Conservation (phyloP, 1,284 basidiomycete species). For the Singerocomus inundabilis region DNA sequence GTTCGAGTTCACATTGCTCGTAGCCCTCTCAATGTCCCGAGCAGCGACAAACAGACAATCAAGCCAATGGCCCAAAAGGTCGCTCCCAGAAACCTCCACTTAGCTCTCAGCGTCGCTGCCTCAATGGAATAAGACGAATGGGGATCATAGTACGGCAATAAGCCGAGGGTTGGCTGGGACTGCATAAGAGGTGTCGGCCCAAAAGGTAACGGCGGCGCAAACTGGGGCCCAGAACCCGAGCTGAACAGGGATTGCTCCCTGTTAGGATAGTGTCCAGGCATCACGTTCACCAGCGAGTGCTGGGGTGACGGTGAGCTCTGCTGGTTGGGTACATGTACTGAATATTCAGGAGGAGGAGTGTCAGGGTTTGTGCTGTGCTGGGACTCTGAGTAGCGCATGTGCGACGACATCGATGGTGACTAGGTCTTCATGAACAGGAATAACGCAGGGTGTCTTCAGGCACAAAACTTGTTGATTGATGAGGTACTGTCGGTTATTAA, state of each 20-base stretch:
- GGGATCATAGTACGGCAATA: slow-evolving; percentile 49
- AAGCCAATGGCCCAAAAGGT: slow-evolving; percentile 42
- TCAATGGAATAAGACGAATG: slow-evolving; percentile 41
- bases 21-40: slow-evolving; percentile 12
- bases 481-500: slow-evolving; percentile 2
- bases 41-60: slow-evolving; percentile 26
- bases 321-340: slow-evolving; percentile 19
- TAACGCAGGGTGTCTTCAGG: background rate
- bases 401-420: slow-evolving; percentile 14
- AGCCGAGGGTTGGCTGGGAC: slow-evolving; percentile 27
- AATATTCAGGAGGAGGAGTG: slow-evolving; percentile 32
- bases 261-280: slow-evolving; percentile 17
- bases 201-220: slow-evolving; percentile 23
- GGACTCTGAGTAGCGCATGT: slow-evolving; percentile 12
- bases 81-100: slow-evolving; percentile 45
- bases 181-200: slow-evolving; percentile 46
- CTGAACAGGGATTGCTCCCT: slow-evolving; percentile 18
- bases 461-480: background rate
- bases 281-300: slow-evolving; percentile 14
- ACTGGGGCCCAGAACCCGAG: slow-evolving; percentile 16
- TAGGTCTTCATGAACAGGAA: background rate
- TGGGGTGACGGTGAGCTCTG: slow-evolving; percentile 18
- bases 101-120: slow-evolving; percentile 45
- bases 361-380: slow-evolving; percentile 28
- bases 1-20: slow-evolving; percentile 4